Percentiles rank a stretch among this genome's conserved stretches.
These are phyloP conservation scores for Globisporangium megalacanthum DNA, from an alignment of 352 stramenopile species.

Conservation along the genomic window DNA sequence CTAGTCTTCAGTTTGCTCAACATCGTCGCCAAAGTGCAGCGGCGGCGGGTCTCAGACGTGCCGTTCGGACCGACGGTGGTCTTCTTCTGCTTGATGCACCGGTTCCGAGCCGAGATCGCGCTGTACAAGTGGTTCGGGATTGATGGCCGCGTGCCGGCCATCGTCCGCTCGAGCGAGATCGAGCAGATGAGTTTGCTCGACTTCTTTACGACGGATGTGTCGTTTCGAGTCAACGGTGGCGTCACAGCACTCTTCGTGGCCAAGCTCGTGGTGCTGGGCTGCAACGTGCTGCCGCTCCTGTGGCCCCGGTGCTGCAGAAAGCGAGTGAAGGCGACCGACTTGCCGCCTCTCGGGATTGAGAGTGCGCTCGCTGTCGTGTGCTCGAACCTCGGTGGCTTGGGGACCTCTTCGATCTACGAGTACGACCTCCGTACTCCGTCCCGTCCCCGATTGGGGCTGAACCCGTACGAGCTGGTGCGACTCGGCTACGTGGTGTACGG, in stretches of 20 bases:
- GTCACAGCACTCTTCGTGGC: no score
- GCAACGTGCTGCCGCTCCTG: no score
- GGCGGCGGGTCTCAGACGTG: slow-evolving; percentile 19
- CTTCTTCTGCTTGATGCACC: slow-evolving; percentile 14
- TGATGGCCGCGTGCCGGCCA: neutral
- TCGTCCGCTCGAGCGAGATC: slow-evolving; percentile 10
- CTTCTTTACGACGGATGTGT: slow-evolving; percentile 1
- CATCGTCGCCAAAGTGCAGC: slow-evolving; percentile 5
- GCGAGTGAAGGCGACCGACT: no score
- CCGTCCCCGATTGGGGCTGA: neutral
- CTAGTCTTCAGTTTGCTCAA: slow-evolving; percentile 25
- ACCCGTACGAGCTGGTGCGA: slow-evolving; percentile 14
- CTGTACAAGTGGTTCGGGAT: slow-evolving; percentile 1
- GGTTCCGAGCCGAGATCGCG: neutral
- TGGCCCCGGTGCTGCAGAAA: no score
- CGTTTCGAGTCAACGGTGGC: neutral
- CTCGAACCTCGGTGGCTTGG: no score
- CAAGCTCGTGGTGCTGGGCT: no score
- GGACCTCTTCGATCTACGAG: no score
- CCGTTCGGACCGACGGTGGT: slow-evolving; percentile 24
- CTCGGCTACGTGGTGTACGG: slow-evolving; percentile 13
- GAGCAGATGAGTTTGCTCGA: slow-evolving; percentile 3
- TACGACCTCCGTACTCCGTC: no score
- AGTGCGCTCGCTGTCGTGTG: no score
- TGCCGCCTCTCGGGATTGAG: no score